phyloP scores from a whole-genome alignment of 2,329 filamentous ascomycete species.

The Ascochyta lentis region DNA sequence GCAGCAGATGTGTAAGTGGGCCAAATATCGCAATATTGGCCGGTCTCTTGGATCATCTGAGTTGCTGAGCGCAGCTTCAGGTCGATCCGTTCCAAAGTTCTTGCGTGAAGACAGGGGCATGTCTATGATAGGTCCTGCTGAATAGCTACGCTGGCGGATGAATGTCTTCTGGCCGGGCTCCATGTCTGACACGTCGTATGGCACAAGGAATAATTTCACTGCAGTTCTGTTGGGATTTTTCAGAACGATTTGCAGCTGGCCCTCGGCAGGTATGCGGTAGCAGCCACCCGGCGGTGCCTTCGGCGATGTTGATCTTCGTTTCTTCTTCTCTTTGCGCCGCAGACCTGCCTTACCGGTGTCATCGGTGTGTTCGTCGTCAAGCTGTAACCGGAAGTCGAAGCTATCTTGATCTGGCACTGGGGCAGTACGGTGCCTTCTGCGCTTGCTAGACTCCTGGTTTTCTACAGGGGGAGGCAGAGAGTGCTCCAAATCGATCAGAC shows the following conservation, averaged over 20 bases:
- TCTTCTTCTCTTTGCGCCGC: conserved; percentile 62
- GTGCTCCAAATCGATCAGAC: conserved; percentile 88
- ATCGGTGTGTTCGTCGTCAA: conserved; percentile 23
- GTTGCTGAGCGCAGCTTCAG: conserved; percentile 60
- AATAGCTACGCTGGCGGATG: conserved; percentile 92
- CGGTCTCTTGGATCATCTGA: conserved; percentile 63
- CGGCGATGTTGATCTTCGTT: conserved; percentile 62
- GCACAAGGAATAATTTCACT: conserved; percentile 92
- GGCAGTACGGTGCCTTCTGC: conserved; percentile 46
- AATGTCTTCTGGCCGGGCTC: conserved; percentile 94
- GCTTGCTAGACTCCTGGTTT: conserved; percentile 49
- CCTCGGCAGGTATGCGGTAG: conserved; percentile 92
- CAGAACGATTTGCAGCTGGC: conserved; percentile 94
- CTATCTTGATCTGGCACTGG: conserved; percentile 35
- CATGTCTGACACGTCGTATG: conserved; percentile 93
- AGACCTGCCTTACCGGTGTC: conserved; percentile 40
- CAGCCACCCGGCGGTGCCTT: conserved; percentile 82
- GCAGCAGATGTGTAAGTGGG: conserved; percentile 93
- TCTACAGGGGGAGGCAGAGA: conserved; percentile 65
- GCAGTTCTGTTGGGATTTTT: conserved; percentile 99
- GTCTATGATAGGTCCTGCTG: conserved; percentile 82
- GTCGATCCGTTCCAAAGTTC: conserved; percentile 60
- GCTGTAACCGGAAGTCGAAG: conserved; percentile 28
- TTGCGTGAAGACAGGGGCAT: conserved; percentile 60
- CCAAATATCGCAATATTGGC: conserved; percentile 83